Conservation (phyloP, 1,284 basidiomycete species). For the Ustilago hordei region DNA sequence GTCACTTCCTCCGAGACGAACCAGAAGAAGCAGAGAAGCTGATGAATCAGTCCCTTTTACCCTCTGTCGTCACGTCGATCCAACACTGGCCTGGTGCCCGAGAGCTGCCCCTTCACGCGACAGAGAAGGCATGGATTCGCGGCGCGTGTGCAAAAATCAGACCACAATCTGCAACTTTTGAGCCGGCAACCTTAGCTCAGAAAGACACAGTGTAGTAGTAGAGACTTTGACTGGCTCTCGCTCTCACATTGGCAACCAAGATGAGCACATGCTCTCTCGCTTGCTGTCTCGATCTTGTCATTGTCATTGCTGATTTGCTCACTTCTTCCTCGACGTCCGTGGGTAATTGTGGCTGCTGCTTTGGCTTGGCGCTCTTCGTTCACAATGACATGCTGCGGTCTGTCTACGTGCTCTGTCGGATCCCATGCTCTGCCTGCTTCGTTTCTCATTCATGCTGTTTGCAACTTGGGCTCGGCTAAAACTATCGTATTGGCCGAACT, state of each 20-base stretch:
- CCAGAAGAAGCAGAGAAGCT: background rate
- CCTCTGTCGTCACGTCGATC: constrained; percentile 17
- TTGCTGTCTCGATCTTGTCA: background rate
- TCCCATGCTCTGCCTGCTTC: background rate
- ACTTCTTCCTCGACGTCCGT: background rate
- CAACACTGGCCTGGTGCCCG: constrained; percentile 8
- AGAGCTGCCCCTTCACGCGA: background rate
- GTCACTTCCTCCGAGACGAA: background rate
- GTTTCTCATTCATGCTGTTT: background rate
- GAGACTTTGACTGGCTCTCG: too few species aligned
- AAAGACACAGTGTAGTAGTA: background rate
- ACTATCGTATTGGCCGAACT: background rate
- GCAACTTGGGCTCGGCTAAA: background rate
- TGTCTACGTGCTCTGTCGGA: background rate
- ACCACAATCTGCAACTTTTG: constrained; percentile 13
- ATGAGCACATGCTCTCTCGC: background rate
- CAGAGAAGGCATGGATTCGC: background rate
- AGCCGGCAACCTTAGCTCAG: background rate
- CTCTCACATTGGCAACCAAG: too few species aligned
- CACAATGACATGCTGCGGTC: background rate
- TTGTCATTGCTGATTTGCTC: background rate
- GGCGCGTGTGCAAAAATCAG: constrained; percentile 29
- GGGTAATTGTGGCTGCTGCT: background rate
- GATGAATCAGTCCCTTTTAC: background rate
- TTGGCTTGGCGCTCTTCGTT: too few species aligned